Conservation (phyloP, 1,284 basidiomycete genomes). For the Malassezia restricta region DNA sequence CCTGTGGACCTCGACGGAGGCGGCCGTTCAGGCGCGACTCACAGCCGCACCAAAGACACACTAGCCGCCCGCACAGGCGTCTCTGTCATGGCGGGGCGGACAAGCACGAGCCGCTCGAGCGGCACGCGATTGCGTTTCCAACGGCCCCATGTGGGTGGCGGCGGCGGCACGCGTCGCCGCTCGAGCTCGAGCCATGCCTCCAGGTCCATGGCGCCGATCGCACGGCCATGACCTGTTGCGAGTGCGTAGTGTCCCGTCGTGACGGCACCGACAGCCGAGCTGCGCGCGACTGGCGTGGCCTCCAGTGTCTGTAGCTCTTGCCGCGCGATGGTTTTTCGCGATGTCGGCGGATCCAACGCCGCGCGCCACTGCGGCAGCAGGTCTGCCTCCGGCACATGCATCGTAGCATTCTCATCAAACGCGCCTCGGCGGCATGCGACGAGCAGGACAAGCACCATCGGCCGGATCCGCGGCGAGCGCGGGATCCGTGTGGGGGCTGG, state of each 20-base stretch:
- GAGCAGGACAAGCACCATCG: slow-evolving; percentile 6
- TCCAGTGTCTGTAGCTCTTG: slow-evolving; percentile 11
- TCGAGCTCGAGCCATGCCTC: slow-evolving; percentile 17
- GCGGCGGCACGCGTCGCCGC: background rate
- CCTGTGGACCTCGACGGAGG: slow-evolving; percentile 10
- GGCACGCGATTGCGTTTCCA: slow-evolving; percentile 13
- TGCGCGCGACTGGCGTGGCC: slow-evolving; percentile 11
- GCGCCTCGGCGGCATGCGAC: slow-evolving; percentile 5
- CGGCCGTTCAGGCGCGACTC: background rate
- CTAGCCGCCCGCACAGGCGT: slow-evolving; percentile 6
- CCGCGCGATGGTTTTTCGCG: slow-evolving; percentile 6
- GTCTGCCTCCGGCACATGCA: slow-evolving; percentile 12
- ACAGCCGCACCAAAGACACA: background rate
- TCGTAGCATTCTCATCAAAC: slow-evolving; percentile 3
- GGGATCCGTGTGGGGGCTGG: background rate
- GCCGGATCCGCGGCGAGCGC: background rate
- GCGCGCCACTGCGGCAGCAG: slow-evolving; percentile 10
- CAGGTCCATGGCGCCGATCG: slow-evolving; percentile 14
- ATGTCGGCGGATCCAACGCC: slow-evolving; percentile 14
- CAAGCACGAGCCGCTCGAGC: slow-evolving; percentile 10
- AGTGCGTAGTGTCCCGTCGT: slow-evolving; percentile 32
- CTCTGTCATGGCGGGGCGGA: slow-evolving; percentile 2
- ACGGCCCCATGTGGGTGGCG: slow-evolving; percentile 1
- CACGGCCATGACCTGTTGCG: slow-evolving; percentile 19
- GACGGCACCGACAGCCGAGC: slow-evolving; percentile 23